Percentiles rank a stretch among this genome's conserved stretches.
These are phyloP conservation scores for Penicillium odoratum DNA, from an alignment of 495 filamentous ascomycete genomes.

Conservation along the genomic window DNA sequence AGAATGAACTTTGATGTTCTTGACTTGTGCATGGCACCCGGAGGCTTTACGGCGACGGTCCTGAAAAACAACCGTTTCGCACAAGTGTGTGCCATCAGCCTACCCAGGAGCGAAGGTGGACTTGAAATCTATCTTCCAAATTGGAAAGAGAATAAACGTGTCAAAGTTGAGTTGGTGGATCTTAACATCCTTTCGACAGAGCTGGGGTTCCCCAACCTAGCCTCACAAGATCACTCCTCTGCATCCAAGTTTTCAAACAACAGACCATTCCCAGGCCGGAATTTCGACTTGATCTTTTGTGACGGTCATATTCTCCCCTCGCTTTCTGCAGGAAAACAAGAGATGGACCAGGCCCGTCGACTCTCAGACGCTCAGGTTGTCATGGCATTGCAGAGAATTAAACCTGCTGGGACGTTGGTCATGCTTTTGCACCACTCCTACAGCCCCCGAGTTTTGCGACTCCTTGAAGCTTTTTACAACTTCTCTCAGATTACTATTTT, in stretches of 20 bases:
- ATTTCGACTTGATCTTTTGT: slow-evolving; percentile 4
- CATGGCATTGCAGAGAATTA: slow-evolving; percentile 7
- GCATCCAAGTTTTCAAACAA: slow-evolving; percentile 2
- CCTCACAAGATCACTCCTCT: neutral
- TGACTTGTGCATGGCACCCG: slow-evolving; percentile 12
- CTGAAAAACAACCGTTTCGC: slow-evolving; percentile 3
- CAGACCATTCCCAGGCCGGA: neutral
- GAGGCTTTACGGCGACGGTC: slow-evolving; percentile 1
- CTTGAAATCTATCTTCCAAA: neutral
- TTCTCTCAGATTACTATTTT: slow-evolving; percentile 8
- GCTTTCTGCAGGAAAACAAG: neutral
- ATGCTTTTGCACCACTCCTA: slow-evolving; percentile 9
- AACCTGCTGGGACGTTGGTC: slow-evolving; percentile 7
- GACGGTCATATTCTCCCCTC: slow-evolving; percentile 5
- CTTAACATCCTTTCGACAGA: slow-evolving; percentile 9
- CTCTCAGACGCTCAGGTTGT: slow-evolving; percentile 5
- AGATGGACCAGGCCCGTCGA: neutral
- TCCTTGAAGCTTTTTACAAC: slow-evolving; percentile 2
- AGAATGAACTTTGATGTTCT: slow-evolving; percentile 5
- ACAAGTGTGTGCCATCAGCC: neutral
- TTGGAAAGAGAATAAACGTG: neutral
- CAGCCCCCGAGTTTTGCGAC: slow-evolving; percentile 1
- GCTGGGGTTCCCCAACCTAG: slow-evolving; percentile 2
- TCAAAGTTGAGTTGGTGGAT: slow-evolving; percentile 4
- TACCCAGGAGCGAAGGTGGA: slow-evolving; percentile 2